Evolutionary conservation across 495 filamentous ascomycete genomes (phyloP).

Genomic region (Polyplosphaeria fusca): DNA sequence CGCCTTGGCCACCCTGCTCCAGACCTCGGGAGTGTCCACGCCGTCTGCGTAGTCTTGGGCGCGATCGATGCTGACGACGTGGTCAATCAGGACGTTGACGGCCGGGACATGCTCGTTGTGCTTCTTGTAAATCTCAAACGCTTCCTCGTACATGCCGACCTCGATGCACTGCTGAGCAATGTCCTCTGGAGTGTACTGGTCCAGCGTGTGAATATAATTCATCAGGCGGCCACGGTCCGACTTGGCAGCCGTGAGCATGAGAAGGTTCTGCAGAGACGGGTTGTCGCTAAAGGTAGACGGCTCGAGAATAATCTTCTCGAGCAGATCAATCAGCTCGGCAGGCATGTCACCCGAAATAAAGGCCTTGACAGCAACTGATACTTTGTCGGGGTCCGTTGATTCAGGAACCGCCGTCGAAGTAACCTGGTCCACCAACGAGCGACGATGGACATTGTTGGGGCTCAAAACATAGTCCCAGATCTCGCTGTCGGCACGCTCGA

Average conservation of each 20-base stretch:
- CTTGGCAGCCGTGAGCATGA: slow-evolving; percentile 96
- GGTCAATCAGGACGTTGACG: slow-evolving; percentile 88
- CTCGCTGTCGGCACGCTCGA: slow-evolving; percentile 84
- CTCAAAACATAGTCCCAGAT: slow-evolving; percentile 95
- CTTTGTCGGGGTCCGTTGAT: slow-evolving; percentile 88
- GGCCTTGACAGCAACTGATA: slow-evolving; percentile 88
- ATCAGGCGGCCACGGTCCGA: slow-evolving; percentile 93
- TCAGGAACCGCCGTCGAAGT: slow-evolving; percentile 95
- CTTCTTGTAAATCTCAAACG: slow-evolving; percentile 99
- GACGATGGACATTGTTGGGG: slow-evolving; percentile 89
- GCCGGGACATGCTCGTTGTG: slow-evolving; percentile 82
- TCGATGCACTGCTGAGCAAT: slow-evolving; percentile 92
- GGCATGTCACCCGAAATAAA: slow-evolving; percentile 90
- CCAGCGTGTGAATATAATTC: slow-evolving; percentile 92
- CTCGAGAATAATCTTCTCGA: slow-evolving; percentile 99
- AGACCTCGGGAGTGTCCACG: slow-evolving; percentile 94
- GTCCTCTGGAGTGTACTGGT: slow-evolving; percentile 85
- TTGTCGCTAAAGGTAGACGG: slow-evolving; percentile 97
- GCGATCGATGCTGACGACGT: slow-evolving; percentile 97
- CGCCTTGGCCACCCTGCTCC: slow-evolving; percentile 98
- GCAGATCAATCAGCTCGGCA: slow-evolving; percentile 89
- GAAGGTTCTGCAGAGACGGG: slow-evolving; percentile 87
- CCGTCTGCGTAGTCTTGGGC: slow-evolving; percentile 96
- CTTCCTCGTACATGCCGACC: slow-evolving; percentile 92
- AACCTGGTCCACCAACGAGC: slow-evolving; percentile 93